Evolutionary conservation across 2,329 filamentous ascomycete species (phyloP).

Genomic region (Clonostachys byssicola): DNA sequence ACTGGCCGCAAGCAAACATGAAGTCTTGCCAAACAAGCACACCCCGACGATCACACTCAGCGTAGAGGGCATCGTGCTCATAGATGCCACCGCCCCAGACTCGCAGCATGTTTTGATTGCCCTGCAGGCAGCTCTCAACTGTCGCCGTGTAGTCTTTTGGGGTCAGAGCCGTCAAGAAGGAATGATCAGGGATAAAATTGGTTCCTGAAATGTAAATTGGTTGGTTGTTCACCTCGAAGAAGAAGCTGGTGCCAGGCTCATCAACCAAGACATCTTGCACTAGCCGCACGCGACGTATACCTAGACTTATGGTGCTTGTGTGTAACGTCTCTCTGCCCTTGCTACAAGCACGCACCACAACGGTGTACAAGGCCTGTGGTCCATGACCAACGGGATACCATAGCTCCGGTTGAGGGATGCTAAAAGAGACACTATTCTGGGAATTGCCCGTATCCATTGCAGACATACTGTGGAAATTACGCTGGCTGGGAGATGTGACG

Average conservation of each 20-base stretch:
- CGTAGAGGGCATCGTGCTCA: constrained; percentile 63
- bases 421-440: constrained; percentile 10
- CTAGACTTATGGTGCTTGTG: constrained; percentile 54
- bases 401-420: constrained; percentile 50
- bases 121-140: constrained; percentile 66
- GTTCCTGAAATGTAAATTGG: constrained; percentile 72
- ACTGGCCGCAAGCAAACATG: constrained; percentile 64
- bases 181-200: constrained; percentile 74
- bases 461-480: neutral
- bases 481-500: neutral
- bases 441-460: neutral
- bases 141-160: constrained; percentile 61
- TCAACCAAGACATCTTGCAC: constrained; percentile 56
- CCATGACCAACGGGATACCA: constrained; percentile 72
- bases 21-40: constrained; percentile 70
- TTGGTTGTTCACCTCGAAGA: constrained; percentile 66
- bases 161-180: constrained; percentile 63
- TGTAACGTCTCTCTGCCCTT: constrained; percentile 13
- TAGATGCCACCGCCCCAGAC: constrained; percentile 40
- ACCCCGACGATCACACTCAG: constrained; percentile 62
- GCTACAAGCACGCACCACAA: neutral
- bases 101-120: constrained; percentile 68
- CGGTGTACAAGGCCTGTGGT: constrained; percentile 58
- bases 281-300: constrained; percentile 55
- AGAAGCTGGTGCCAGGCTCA: constrained; percentile 51